Percentiles rank a stretch among this genome's conserved stretches.
Conservation (phyloP, 2,329 filamentous ascomycete species). For the Curvularia spicifera region DNA sequence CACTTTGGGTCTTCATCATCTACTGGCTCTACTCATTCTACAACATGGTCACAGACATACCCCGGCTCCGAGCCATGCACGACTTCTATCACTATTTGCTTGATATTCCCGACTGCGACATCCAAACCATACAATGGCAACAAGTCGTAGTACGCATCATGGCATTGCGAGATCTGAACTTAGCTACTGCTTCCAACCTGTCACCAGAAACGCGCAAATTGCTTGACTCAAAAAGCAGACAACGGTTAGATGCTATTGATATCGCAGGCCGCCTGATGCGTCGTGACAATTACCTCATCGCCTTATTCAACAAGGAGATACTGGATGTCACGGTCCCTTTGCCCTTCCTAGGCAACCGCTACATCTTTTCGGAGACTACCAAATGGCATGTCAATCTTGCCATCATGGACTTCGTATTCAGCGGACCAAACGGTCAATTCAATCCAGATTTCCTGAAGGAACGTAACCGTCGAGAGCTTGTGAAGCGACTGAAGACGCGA, state of each 20-base stretch:
- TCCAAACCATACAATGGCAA: constrained; percentile 95
- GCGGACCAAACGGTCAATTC: constrained; percentile 79
- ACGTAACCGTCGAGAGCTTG: constrained; percentile 77
- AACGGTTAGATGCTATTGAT: constrained; percentile 92
- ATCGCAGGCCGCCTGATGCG: constrained; percentile 98
- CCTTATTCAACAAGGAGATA: constrained; percentile 95
- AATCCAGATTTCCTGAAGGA: constrained; percentile 85
- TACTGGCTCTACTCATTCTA: constrained; percentile 84
- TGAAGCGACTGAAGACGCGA: constrained; percentile 75
- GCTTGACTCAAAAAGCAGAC: constrained; percentile 85
- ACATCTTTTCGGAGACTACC: constrained; percentile 86
- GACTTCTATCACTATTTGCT: constrained; percentile 86
- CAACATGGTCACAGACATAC: constrained; percentile 74
- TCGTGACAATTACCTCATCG: constrained; percentile 95
- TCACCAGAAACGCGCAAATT: constrained; percentile 65
- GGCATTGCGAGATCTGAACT: constrained; percentile 81
- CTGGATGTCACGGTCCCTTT: constrained; percentile 85
- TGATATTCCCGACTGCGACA: constrained; percentile 82
- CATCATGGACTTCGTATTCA: constrained; percentile 93
- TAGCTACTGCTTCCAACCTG: constrained; percentile 74
- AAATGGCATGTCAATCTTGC: constrained; percentile 92
- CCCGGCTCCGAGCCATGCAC: constrained; percentile 76
- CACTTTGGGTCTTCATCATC: constrained; percentile 83
- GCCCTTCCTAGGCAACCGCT: constrained; percentile 78
- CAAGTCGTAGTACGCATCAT: constrained; percentile 86